These are phyloP conservation scores for Globisporangium perplexum DNA, from an alignment of 352 stramenopile genomes.

Conservation along the genomic window DNA sequence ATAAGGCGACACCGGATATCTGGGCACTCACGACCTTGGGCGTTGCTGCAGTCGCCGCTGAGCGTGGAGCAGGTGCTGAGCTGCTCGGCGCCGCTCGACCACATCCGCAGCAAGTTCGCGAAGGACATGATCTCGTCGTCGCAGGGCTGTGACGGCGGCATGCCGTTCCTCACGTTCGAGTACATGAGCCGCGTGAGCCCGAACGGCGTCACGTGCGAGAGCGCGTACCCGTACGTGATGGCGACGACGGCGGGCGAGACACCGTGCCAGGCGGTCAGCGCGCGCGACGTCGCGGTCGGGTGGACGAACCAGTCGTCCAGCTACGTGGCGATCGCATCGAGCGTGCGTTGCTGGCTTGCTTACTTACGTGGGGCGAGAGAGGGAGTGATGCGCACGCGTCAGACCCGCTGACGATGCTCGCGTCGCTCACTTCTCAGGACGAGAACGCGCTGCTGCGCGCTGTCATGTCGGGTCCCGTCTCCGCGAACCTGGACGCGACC, in stretches of 20 bases:
- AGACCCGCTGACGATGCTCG: not conserved
- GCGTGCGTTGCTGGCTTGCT: conserved; percentile 6
- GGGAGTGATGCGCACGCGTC: too few species aligned
- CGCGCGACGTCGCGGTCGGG: conserved; percentile 33
- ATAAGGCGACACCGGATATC: too few species aligned
- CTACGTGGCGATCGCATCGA: conserved; percentile 46
- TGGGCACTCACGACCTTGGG: too few species aligned
- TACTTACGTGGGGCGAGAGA: too few species aligned
- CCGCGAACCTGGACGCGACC: conserved; percentile 68
- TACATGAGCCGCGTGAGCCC: conserved; percentile 62
- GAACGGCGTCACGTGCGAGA: conserved; percentile 70
- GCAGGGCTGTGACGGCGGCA: conserved; percentile 80
- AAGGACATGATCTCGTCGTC: conserved; percentile 76
- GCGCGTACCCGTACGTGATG: conserved; percentile 76
- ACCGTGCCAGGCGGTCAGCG: conserved; percentile 23
- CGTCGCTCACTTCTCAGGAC: conserved; percentile 13
- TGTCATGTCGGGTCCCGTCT: conserved; percentile 60
- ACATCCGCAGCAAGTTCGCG: conserved; percentile 64
- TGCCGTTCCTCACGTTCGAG: conserved; percentile 88
- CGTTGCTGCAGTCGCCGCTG: conserved; percentile 37
- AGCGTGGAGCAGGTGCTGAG: conserved; percentile 85
- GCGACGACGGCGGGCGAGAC: conserved; percentile 38
- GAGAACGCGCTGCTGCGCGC: conserved; percentile 62
- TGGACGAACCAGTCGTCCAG: conserved; percentile 41
- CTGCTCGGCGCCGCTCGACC: conserved; percentile 65